Conservation (phyloP, 192 early-diverging fungal genomes). For the Coemansia sp. region DNA sequence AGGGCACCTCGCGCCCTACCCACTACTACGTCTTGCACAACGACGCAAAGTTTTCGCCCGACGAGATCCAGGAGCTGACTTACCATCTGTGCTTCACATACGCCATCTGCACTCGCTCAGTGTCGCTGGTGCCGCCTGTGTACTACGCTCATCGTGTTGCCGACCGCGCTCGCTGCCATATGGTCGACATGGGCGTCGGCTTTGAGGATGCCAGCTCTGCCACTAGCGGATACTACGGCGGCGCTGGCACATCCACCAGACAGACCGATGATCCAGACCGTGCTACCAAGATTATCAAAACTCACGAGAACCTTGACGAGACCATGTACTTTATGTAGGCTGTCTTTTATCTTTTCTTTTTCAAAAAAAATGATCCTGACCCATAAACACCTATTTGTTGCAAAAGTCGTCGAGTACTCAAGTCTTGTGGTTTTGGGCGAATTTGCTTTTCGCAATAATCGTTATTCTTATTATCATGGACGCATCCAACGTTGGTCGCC, state of each 20-base stretch:
- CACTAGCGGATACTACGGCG: slow-evolving; percentile 35
- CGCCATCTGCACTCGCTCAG: slow-evolving; percentile 81
- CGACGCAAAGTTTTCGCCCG: slow-evolving; percentile 76
- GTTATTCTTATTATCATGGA: too few relatives aligned
- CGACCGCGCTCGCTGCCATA: slow-evolving; percentile 80
- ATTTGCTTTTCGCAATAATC: too few relatives aligned
- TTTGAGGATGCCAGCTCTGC: slow-evolving; percentile 45
- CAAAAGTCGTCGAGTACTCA: too few relatives aligned
- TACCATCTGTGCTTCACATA: slow-evolving; percentile 90
- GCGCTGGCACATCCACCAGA: slow-evolving; percentile 14
- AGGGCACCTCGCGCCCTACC: slow-evolving; percentile 89
- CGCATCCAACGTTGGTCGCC: too few relatives aligned
- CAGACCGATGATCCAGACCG: slow-evolving; percentile 8
- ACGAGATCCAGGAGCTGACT: slow-evolving; percentile 82
- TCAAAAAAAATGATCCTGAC: too few relatives aligned
- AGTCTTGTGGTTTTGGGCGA: too few relatives aligned
- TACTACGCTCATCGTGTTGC: slow-evolving; percentile 95
- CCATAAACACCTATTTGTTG: too few relatives aligned
- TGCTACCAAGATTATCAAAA: slow-evolving; percentile 26
- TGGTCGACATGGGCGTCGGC: slow-evolving; percentile 36
- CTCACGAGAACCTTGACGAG: slow-evolving; percentile 12
- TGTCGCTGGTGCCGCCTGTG: slow-evolving; percentile 83
- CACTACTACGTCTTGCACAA: slow-evolving; percentile 91
- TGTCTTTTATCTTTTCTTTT: neutral
- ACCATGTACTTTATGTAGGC: slow-evolving; percentile 40